Base-by-base conservation (phyloP, 2,329 filamentous ascomycete species). In the Talaromyces sp. region DNA sequence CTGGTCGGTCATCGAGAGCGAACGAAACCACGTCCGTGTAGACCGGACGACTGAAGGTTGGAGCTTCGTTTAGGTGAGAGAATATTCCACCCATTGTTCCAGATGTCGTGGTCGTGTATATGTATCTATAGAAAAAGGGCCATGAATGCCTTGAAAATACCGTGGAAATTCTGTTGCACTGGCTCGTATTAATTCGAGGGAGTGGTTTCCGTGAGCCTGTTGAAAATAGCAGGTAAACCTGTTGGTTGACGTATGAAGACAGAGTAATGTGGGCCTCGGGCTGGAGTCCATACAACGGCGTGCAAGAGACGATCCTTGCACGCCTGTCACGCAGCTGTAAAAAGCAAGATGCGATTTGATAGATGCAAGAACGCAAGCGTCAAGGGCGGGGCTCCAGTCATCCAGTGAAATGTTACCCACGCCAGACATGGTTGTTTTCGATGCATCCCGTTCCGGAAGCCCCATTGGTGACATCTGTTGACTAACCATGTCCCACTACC, bases 21-120 rank as follows among this genome's bases (percentile, higher is more conserved):
- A 78, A 80, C 51, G 72, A 75, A 58, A 80, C 66, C 58, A 80
- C 69, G 66, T 80, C 78, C 51, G 72, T 73, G 64, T 74, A 72
- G 49, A 65, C 33, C 3, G 54, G 56, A 13, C 53, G 33, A 13
- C 56, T 49, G 47, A 53, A 57, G 33, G 25, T 52, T 13, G 42
- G 22, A 44, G 55, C 13, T 8, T 55, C 52, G 15, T 36, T 30
- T 17, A 57, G 27, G 17, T 58, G 57, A 17, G 56, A 56, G 25
- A 28, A 30, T 52, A 44, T 42, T 13, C 39, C 53, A 15, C 61
- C 58, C 63, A 63, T 63, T 25, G 17, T 61, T 4, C 22, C 22
- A 22, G 22, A 2, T 22, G 22, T 22, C 3, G 11, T 53, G 15
- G n/a, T 30, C n/a, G 4, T 30, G 27, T 19, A 47, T 25, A 11